Conservation (phyloP, 2,329 filamentous ascomycete genomes). For the Beauveria asiatica region DNA sequence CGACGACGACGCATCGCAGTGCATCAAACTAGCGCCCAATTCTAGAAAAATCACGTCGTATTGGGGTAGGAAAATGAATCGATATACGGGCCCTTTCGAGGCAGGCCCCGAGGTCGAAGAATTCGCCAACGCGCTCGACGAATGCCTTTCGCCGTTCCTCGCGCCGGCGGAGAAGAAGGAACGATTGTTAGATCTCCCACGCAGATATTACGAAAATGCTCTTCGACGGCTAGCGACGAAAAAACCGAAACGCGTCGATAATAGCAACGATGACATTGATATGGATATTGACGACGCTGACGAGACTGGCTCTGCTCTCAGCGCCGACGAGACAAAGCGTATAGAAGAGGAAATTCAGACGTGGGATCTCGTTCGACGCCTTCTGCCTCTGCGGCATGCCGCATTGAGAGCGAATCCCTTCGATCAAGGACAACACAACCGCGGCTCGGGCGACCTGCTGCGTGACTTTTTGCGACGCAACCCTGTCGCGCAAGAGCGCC, state of each 20-base stretch:
- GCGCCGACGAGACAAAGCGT: conserved; percentile 27
- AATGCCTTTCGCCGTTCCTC: conserved; percentile 50
- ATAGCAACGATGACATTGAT: conserved; percentile 37
- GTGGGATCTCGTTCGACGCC: conserved; percentile 74
- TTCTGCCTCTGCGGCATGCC: conserved; percentile 63
- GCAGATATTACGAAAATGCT: conserved; percentile 50
- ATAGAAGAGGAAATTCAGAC: conserved; percentile 82
- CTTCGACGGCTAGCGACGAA: conserved; percentile 24
- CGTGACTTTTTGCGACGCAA: conserved; percentile 68
- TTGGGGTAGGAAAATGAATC: background rate
- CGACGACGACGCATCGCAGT: background rate
- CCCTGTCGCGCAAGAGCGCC: conserved; percentile 65
- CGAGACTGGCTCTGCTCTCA: conserved; percentile 20
- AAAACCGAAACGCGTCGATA: conserved; percentile 21
- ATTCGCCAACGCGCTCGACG: conserved; percentile 76
- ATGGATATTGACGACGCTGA: conserved; percentile 49
- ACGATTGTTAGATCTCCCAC: conserved; percentile 55
- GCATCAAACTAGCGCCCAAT: background rate
- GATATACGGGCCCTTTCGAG: conserved; percentile 33
- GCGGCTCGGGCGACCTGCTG: conserved; percentile 35
- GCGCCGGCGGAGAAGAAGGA: conserved; percentile 48
- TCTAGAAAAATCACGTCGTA: background rate
- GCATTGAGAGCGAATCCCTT: conserved; percentile 16
- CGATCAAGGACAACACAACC: conserved; percentile 21
- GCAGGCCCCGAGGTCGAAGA: conserved; percentile 76